Base-by-base conservation (phyloP, 306 rosid species). In the Cotoneaster glaucophyllus region DNA sequence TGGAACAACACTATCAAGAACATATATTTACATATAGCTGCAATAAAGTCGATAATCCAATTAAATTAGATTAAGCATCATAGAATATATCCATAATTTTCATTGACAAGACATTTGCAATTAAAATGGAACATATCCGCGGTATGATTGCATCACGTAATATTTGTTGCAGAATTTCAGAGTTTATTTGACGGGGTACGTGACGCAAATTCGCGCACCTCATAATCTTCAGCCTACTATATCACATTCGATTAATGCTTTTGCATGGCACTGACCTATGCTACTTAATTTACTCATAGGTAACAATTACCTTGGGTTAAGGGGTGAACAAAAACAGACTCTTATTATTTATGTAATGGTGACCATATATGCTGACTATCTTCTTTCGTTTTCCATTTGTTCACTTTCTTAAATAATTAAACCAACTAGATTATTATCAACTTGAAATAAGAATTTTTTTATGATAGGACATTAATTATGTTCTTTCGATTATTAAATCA, bases 31-130 rank as follows among this genome's bases (percentile, higher is more conserved):
- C 77, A 67, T 6, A 6, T 67, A 22, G 79, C 79, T 66, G 11
- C 26, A 22, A 32, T 53, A 29, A 76, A 73, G 70, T 63, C 71
- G 77, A 84, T 83, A 48, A 48, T 15, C 78, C 81, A 80, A 74
- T 82, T 79, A 26, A 26, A 61, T 22, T 57, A 57, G 63, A 17
- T 72, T 69, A 74, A 44, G 32, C 56, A 77, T 73, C 43, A 61
- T 41, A 67, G 91, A 87, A 84, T 79, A 87, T 85, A 80, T 89
- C 77, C 89, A 67, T 19, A 57, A 8, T 56, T 80, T 77, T 82
- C 44, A 54, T 82, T 57, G 64, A 69, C 44, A 58, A 61, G 80
- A 73, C 29, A 29, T 78, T 50, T 28, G 50, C 15, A 11, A 3
- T 44, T 26, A 57, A 37, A 75, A 67, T 69, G 50, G 72, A 69